These are phyloP conservation scores for Oldenlandia corymbosa DNA, from an alignment of 257 asterid genomes.

Conservation along the genomic window DNA sequence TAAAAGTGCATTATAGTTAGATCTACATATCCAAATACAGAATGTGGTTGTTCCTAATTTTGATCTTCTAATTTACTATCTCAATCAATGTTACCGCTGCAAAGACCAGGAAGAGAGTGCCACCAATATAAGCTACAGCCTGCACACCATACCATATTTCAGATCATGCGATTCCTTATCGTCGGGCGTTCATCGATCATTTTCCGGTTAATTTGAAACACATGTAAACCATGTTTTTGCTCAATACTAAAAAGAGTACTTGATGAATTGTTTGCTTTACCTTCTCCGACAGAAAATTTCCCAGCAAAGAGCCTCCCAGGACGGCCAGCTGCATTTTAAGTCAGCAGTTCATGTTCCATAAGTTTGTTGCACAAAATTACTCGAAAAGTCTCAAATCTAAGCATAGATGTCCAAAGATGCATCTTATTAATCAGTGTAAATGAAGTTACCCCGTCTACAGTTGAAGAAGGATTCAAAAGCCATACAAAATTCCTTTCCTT, in stretches of 20 bases:
- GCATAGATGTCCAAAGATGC: too few species aligned
- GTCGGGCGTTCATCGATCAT: too few species aligned
- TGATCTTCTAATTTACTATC: constrained; percentile 37
- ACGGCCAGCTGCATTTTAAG: constrained; percentile 98
- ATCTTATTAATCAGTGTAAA: too few species aligned
- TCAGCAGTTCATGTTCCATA: not conserved
- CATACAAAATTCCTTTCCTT: too few species aligned
- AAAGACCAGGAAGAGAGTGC: constrained; percentile 76
- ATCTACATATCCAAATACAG: too few species aligned
- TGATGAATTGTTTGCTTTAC: constrained; percentile 29
- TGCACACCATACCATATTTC: constrained; percentile 22
- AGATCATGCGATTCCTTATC: too few species aligned
- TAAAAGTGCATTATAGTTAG: not conserved
- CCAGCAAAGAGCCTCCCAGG: constrained; percentile 91
- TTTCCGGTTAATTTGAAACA: too few species aligned
- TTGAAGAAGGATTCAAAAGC: not conserved
- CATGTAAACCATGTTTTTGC: too few species aligned
- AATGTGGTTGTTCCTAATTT: not conserved
- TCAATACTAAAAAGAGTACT: too few species aligned
- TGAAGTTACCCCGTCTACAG: too few species aligned
- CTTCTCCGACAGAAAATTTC: constrained; percentile 88
- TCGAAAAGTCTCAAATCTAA: not conserved
- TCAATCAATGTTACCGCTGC: constrained; percentile 69
- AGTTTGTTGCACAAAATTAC: not conserved
- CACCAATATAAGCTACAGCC: constrained; percentile 76